Base-by-base conservation (phyloP, 345 rosid species). In the Camelina hispida region DNA sequence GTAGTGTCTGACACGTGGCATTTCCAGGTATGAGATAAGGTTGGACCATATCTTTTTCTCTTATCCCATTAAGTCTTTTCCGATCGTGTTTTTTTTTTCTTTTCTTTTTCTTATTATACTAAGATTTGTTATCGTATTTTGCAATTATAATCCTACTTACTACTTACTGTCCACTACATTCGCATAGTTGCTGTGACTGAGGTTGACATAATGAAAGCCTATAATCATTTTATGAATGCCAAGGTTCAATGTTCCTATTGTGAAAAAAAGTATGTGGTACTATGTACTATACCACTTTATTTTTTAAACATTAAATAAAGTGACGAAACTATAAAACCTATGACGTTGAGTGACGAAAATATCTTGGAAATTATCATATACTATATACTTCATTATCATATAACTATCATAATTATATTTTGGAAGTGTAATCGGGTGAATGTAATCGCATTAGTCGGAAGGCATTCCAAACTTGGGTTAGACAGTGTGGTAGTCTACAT, bases 41-140 rank as follows among this genome's bases (percentile, higher is more conserved):
- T 34, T 32, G 78, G 75, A 77, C 67, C 81, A 71, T 70, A 73
- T 66, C 73, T 62, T 79, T 81, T 79, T 73, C 84, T 73, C 74
- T 73, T 69, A 51, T 69, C 76, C 79, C 75, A 28, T 66, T 25
- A 66, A 65, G 15, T 66, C 50, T 73, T 66, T 47, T n/a, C 51
- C 59, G 20, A 74, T 57, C 59, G 11, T 61, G 67, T 42, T 22
- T 62, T 18, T 50, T 20, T 9, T 22, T 57, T n/a, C 12, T 7
- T 40, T 40, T 6, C 2, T 44, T 44, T 28, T 28, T 28, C 30
- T 28, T 28, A 28, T 28, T 6, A 8, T 47, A n/a, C n/a, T n/a
- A 57, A 58, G 9, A 52, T 5, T 25, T 48, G 16, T 35, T 37
- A 34, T 59, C 25, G 12, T 59, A 18, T 22, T 60, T 60, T 60